Evolutionary conservation across 2,329 filamentous ascomycete species (phyloP).

Genomic region (Aschersonia sp.): DNA sequence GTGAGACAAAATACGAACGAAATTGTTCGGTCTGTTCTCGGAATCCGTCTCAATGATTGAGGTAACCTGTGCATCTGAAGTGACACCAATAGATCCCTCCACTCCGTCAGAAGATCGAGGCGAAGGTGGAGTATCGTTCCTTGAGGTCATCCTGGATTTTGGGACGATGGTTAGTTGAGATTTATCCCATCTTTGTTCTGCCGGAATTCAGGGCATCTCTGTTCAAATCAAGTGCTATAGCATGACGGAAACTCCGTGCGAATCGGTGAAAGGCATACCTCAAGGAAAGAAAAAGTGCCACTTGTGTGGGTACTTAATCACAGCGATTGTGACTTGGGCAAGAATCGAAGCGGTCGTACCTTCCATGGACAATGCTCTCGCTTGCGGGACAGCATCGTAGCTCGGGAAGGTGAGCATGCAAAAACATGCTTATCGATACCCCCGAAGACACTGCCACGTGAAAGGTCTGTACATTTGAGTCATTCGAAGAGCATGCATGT

Average conservation of each 20-base stretch:
- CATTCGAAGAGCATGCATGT: no score
- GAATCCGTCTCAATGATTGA: conserved; percentile 47
- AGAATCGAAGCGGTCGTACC: conserved; percentile 2
- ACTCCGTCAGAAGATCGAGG: conserved; percentile 36
- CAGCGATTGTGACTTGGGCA: conserved; percentile 2
- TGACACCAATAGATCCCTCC: conserved; percentile 43
- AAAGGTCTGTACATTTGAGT: no score
- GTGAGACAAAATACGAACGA: conserved; percentile 15
- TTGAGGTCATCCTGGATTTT: conserved; percentile 2
- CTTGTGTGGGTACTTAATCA: background rate
- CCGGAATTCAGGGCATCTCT: background rate
- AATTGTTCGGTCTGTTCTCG: conserved; percentile 22
- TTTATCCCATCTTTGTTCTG: background rate
- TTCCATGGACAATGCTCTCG: background rate
- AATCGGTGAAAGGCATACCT: background rate
- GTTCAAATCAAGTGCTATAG: background rate
- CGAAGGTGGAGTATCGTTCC: conserved; percentile 28
- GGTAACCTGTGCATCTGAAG: conserved; percentile 49
- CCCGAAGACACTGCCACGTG: no score
- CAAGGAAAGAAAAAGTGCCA: background rate
- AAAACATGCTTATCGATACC: background rate
- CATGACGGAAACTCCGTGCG: background rate
- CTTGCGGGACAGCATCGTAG: background rate
- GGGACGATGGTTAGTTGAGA: conserved; percentile 12
- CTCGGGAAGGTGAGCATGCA: background rate